Conservation (phyloP, 2,329 filamentous ascomycete genomes). For the Elsinoe australis region DNA sequence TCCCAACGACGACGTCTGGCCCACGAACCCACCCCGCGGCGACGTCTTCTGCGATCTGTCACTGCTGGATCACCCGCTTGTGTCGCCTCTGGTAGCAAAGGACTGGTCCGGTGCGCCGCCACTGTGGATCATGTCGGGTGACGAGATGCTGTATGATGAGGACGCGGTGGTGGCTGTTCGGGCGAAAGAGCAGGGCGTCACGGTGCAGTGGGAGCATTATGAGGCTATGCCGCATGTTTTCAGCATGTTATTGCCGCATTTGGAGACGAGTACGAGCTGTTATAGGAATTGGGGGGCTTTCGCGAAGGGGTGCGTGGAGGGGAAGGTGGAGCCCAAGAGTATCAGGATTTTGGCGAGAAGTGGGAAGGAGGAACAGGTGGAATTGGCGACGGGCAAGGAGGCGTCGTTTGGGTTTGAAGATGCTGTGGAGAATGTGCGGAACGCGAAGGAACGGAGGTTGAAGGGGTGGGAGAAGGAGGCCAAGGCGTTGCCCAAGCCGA, state of each 20-base stretch:
- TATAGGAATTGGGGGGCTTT: conserved; percentile 32
- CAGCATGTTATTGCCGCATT: conserved; percentile 36
- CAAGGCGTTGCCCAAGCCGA: conserved; percentile 29
- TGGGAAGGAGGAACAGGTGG: conserved; percentile 25
- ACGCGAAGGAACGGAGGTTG: conserved; percentile 27
- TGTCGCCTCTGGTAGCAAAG: conserved; percentile 50
- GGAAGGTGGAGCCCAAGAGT: conserved; percentile 26
- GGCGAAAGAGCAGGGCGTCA: conserved; percentile 50
- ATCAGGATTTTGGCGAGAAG: conserved; percentile 27
- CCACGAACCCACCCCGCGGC: conserved; percentile 38
- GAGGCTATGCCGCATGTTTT: conserved; percentile 76
- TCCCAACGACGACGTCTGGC: conserved; percentile 45
- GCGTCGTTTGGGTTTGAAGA: conserved; percentile 20
- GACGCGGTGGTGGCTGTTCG: conserved; percentile 52
- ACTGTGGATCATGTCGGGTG: conserved; percentile 59
- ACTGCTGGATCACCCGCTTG: conserved; percentile 56
- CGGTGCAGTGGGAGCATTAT: conserved; percentile 62
- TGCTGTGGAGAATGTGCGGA: conserved; percentile 23
- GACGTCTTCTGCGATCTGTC: conserved; percentile 41
- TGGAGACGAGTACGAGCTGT: conserved; percentile 29
- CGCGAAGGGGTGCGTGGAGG: conserved; percentile 26
- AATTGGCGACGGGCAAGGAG: conserved; percentile 22
- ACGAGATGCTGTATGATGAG: conserved; percentile 66
- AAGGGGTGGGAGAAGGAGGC: conserved; percentile 29
- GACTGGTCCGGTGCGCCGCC: conserved; percentile 59